A percentile compares a stretch with the other conserved stretches of the same genome.
Evolutionary conservation across 2,329 filamentous ascomycete species (phyloP).

Genomic region (Epichloe typhina): DNA sequence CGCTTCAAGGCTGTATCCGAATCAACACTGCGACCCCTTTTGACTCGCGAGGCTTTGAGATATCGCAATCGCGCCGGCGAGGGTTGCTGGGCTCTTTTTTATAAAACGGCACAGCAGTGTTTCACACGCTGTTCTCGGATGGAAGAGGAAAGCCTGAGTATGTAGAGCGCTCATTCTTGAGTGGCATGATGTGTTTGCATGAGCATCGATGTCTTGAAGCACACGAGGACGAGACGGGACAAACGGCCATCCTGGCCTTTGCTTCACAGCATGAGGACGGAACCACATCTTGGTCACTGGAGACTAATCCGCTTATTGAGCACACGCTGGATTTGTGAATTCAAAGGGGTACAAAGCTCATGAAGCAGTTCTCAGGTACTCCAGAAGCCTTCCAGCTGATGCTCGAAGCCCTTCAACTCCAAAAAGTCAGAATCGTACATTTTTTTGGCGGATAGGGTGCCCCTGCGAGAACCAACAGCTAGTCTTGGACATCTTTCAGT

Average conservation of each 20-base stretch:
- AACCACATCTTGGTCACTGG: not conserved
- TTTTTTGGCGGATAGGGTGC: not conserved
- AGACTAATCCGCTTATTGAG: not conserved
- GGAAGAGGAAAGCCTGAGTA: not conserved
- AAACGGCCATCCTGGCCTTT: constrained; percentile 1
- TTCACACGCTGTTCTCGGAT: not conserved
- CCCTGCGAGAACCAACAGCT: not conserved
- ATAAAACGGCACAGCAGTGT: not conserved
- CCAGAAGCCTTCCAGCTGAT: not conserved
- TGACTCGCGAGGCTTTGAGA: constrained; percentile 13
- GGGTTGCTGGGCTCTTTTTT: constrained; percentile 17
- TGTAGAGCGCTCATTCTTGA: not conserved
- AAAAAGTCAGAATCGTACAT: not conserved
- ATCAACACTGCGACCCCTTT: constrained; percentile 8
- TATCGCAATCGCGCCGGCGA: constrained; percentile 8
- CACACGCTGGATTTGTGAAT: not conserved
- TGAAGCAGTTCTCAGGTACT: not conserved
- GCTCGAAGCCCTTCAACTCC: not conserved
- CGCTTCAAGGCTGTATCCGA: constrained; percentile 9
- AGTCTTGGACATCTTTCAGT: not conserved
- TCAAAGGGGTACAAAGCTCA: not conserved
- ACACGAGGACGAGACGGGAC: constrained; percentile 3
- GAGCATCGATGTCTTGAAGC: not conserved
- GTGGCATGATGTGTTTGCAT: not conserved
- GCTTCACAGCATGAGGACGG: not conserved